These are phyloP conservation scores for Syzygium aromaticum DNA, from an alignment of 345 rosid species.

Conservation along the genomic window DNA sequence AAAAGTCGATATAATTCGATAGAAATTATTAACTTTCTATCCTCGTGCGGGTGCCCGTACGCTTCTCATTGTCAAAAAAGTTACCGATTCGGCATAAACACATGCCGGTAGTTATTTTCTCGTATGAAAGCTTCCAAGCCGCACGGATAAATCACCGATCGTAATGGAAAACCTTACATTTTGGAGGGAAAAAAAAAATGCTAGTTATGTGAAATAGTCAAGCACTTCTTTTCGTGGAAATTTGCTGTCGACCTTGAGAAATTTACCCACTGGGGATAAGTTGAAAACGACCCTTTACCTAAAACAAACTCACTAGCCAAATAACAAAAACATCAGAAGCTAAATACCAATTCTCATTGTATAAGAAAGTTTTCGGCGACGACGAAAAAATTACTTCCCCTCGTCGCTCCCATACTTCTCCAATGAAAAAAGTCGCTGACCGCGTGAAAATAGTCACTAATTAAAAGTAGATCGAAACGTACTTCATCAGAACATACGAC, in stretches of 20 bases:
- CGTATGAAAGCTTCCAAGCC: fast-evolving
- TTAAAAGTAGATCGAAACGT: not conserved
- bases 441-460: not conserved
- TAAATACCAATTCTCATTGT: not conserved
- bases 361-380: not conserved
- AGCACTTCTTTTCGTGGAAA: not conserved
- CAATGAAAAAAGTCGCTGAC: not conserved
- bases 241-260: not conserved
- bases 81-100: fast-evolving
- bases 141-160: not conserved
- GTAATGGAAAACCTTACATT: not conserved
- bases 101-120: not conserved
- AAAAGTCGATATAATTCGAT: not conserved
- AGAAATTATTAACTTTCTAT: not conserved
- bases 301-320: not conserved
- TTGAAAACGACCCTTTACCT: not conserved
- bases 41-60: fast-evolving
- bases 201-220: not conserved
- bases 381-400: not conserved
- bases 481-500: not conserved
- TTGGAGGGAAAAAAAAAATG: not conserved
- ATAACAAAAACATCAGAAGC: not conserved
- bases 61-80: fast-evolving
- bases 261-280: not conserved
- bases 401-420: not conserved